Conservation (phyloP, 2,329 filamentous ascomycete genomes). For the Monosporascus sp. region DNA sequence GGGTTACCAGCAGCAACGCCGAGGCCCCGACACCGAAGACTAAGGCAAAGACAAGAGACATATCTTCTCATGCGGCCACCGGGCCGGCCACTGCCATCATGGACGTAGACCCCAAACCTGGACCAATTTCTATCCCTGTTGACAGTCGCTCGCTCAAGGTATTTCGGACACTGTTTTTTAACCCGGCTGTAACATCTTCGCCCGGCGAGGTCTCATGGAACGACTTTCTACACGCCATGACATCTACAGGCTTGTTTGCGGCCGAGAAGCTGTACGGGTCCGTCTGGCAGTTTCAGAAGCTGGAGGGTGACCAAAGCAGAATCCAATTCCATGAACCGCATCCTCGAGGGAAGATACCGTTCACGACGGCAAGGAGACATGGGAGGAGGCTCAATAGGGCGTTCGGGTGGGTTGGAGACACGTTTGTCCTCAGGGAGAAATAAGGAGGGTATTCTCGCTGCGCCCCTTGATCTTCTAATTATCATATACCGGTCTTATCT, state of each 20-base stretch:
- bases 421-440: constrained; percentile 31
- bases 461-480: too few species aligned
- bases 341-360: constrained; percentile 45
- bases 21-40: neutral
- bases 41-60: neutral
- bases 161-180: constrained; percentile 37
- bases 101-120: constrained; percentile 1
- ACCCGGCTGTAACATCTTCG: constrained; percentile 23
- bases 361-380: constrained; percentile 36
- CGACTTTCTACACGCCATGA: constrained; percentile 49
- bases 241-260: constrained; percentile 37
- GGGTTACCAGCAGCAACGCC: neutral
- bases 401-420: constrained; percentile 44
- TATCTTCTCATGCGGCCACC: neutral
- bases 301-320: constrained; percentile 35
- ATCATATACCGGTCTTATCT: too few species aligned
- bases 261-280: constrained; percentile 55
- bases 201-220: constrained; percentile 46
- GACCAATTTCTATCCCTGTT: constrained; percentile 15
- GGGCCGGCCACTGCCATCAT: neutral
- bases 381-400: constrained; percentile 43
- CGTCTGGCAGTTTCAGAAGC: constrained; percentile 52
- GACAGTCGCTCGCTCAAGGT: constrained; percentile 28
- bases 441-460: neutral
- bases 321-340: constrained; percentile 61